Conservation (phyloP, 192 early-diverging fungal species). For the Podochytrium sp. region DNA sequence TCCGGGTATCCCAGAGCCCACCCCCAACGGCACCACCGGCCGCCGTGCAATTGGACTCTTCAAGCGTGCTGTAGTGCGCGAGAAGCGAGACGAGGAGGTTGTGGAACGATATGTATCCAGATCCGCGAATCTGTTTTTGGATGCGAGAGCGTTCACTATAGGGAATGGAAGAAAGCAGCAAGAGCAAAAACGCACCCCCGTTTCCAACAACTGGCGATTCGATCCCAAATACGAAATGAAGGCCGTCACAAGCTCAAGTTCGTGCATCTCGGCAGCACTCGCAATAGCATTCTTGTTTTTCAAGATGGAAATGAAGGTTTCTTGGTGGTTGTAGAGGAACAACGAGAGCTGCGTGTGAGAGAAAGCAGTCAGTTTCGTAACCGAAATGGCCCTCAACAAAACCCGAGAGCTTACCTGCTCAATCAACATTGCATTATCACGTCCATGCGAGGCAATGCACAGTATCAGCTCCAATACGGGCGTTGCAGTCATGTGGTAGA, state of each 20-base stretch:
- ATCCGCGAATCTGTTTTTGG: constrained; percentile 29
- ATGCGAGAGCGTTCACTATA: not conserved
- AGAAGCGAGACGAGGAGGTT: constrained; percentile 40
- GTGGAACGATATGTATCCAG: constrained; percentile 55
- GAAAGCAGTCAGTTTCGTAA: constrained; percentile 39
- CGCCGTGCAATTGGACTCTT: not conserved
- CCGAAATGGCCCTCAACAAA: constrained; percentile 5
- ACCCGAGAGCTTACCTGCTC: constrained; percentile 20
- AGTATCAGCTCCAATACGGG: constrained; percentile 66
- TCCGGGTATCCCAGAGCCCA: constrained; percentile 27
- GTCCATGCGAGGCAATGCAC: constrained; percentile 45
- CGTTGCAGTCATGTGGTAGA: constrained; percentile 67
- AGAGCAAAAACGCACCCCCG: constrained; percentile 11
- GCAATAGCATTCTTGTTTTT: constrained; percentile 49
- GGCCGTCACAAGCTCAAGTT: constrained; percentile 55
- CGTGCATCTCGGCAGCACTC: constrained; percentile 41
- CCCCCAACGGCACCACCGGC: not conserved
- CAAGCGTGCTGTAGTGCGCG: not conserved
- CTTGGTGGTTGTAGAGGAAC: constrained; percentile 48
- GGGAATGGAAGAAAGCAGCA: constrained; percentile 20
- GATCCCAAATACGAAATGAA: constrained; percentile 33
- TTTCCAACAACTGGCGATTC: constrained; percentile 17
- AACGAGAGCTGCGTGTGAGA: constrained; percentile 41
- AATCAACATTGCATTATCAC: constrained; percentile 16
- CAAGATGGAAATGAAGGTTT: constrained; percentile 61